phyloP scores from a whole-genome alignment of 352 stramenopile species.

The Pythium folliculosum region DNA sequence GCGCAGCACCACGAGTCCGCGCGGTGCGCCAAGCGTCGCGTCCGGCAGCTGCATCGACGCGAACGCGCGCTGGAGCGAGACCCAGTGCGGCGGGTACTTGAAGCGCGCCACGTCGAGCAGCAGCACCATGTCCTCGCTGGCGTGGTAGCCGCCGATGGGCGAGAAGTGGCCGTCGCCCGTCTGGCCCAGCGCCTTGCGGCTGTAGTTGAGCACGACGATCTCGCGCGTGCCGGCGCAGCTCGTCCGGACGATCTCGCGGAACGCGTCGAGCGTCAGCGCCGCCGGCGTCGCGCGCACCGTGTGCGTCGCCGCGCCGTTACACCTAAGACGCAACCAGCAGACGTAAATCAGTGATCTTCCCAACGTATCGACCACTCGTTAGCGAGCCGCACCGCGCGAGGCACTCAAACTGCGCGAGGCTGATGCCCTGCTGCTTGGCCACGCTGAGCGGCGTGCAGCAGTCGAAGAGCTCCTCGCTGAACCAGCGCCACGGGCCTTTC shows the following conservation, averaged over 20 bases:
- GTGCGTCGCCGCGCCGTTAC: constrained; percentile 36
- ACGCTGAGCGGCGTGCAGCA: constrained; percentile 75
- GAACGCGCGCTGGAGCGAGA: constrained; percentile 13
- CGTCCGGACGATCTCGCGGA: constrained; percentile 66
- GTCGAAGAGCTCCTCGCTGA: constrained; percentile 83
- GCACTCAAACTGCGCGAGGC: constrained; percentile 66
- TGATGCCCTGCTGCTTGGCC: constrained; percentile 75
- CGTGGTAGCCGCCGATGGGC: constrained; percentile 94
- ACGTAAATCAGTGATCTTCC: neutral
- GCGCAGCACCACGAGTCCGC: constrained; percentile 41
- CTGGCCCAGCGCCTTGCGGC: constrained; percentile 89
- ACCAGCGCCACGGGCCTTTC: constrained; percentile 84
- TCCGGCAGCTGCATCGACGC: constrained; percentile 18
- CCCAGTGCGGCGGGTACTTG: constrained; percentile 91
- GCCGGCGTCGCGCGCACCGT: constrained; percentile 39
- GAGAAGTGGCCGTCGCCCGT: constrained; percentile 97
- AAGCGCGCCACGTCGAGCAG: constrained; percentile 96
- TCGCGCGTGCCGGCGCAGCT: constrained; percentile 69
- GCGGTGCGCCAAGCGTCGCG: constrained; percentile 15
- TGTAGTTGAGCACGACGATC: constrained; percentile 94
- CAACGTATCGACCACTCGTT: no score
- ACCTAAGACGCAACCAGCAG: neutral
- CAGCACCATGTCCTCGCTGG: constrained; percentile 89
- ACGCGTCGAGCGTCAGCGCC: constrained; percentile 50
- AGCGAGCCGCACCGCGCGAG: constrained; percentile 34